phyloP scores from a whole-genome alignment of 2,329 filamentous ascomycete species.

The Xylariaceae sp. region DNA sequence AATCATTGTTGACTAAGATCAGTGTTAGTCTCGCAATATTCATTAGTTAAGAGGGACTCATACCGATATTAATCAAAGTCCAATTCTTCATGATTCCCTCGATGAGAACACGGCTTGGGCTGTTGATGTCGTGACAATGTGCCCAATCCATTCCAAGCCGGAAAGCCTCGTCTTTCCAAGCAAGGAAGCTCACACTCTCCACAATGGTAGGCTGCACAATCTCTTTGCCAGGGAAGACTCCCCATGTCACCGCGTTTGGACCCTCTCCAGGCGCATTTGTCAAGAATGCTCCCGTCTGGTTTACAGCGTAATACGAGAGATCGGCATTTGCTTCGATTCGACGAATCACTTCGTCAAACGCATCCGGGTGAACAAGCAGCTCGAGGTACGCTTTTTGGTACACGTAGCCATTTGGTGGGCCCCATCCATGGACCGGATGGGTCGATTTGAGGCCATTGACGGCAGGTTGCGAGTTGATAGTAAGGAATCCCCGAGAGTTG shows the following conservation, averaged over 20 bases:
- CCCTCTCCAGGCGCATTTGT: slow-evolving; percentile 83
- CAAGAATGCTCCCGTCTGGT: slow-evolving; percentile 73
- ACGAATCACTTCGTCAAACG: slow-evolving; percentile 72
- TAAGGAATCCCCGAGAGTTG: slow-evolving; percentile 82
- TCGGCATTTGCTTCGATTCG: slow-evolving; percentile 76
- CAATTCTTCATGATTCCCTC: slow-evolving; percentile 82
- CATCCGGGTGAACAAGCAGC: slow-evolving; percentile 75
- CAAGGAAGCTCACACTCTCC: slow-evolving; percentile 93
- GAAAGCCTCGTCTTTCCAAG: slow-evolving; percentile 98
- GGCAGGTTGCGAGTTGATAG: slow-evolving; percentile 95
- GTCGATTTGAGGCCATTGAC: slow-evolving; percentile 87
- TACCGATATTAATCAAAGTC: slow-evolving; percentile 94
- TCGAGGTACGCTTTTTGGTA: slow-evolving; percentile 99
- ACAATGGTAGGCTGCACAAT: slow-evolving; percentile 99
- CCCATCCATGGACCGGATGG: slow-evolving; percentile 88
- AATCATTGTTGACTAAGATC: slow-evolving; percentile 88
- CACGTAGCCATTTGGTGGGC: slow-evolving; percentile 89
- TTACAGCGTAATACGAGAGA: slow-evolving; percentile 92
- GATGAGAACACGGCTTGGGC: slow-evolving; percentile 74
- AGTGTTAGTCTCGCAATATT: slow-evolving; percentile 7
- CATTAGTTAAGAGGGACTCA: too few relatives aligned
- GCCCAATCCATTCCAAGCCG: slow-evolving; percentile 90
- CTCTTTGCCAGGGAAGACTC: slow-evolving; percentile 97
- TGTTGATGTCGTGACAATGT: slow-evolving; percentile 75
- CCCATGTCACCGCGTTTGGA: slow-evolving; percentile 98